A percentile compares a stretch with the other conserved stretches of the same genome.
These are phyloP conservation scores for Gossypium rotundifolium DNA, from an alignment of 345 rosid genomes.

Conservation along the genomic window DNA sequence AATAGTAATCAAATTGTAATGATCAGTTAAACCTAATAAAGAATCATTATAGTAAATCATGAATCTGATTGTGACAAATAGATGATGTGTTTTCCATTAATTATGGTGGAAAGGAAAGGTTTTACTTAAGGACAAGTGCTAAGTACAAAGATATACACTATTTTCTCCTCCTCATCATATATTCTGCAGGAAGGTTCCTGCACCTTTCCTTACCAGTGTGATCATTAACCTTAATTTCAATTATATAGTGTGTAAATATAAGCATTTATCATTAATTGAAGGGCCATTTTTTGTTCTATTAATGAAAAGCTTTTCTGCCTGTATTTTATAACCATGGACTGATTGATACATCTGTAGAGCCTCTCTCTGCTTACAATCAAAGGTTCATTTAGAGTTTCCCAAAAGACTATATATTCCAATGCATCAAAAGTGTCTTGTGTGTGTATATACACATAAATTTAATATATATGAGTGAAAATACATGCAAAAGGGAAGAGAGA, in stretches of 20 bases:
- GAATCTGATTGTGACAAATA: conserved; percentile 19
- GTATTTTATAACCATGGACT: background rate
- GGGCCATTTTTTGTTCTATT: background rate
- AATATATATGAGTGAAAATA: background rate
- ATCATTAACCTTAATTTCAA: background rate
- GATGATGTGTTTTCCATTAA: conserved; percentile 20
- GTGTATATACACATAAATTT: no score
- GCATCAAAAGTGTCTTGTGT: no score
- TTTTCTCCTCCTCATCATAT: conserved; percentile 9
- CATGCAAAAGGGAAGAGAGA: background rate
- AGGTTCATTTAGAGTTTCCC: background rate
- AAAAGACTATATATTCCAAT: background rate
- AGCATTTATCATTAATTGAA: background rate
- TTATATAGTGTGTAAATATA: background rate
- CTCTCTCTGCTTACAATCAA: background rate
- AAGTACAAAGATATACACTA: conserved; percentile 20
- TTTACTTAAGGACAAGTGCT: conserved; percentile 23
- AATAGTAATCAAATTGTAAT: no score
- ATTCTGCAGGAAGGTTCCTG: conserved; percentile 29
- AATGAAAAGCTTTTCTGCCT: background rate
- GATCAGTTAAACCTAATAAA: no score
- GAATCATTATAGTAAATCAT: background rate
- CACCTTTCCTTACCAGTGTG: conserved; percentile 22
- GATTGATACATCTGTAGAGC: background rate
- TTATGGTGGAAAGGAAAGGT: conserved; percentile 4